Conservation (phyloP, 345 rosid species). For the Hibiscus tridactylites region DNA sequence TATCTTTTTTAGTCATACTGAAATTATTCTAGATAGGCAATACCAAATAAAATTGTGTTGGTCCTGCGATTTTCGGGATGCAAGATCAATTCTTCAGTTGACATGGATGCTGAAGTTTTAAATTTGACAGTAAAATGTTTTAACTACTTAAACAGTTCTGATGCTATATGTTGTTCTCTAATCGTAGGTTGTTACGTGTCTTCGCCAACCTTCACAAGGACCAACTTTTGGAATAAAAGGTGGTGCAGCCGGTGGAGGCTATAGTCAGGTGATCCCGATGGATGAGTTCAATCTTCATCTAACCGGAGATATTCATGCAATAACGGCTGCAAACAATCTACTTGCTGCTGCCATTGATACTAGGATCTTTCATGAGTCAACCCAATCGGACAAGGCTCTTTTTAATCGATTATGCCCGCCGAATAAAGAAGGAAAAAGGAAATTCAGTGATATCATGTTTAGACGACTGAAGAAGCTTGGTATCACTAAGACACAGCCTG, state of each 20-base stretch:
- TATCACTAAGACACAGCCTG: constrained; percentile 69
- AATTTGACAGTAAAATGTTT: background rate
- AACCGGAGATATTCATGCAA: constrained; percentile 98
- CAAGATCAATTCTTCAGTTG: background rate
- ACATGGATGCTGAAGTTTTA: background rate
- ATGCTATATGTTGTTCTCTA: constrained; percentile 6
- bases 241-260: constrained; percentile 99
- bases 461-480: constrained; percentile 82
- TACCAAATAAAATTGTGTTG: background rate
- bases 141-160: background rate
- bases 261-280: constrained; percentile 98
- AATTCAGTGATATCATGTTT: constrained; percentile 76
- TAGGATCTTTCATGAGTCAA: constrained; percentile 85
- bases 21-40: background rate
- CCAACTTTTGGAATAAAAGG: constrained; percentile 99
- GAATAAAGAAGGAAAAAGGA: constrained; percentile 80
- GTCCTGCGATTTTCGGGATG: background rate
- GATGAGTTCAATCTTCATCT: constrained; percentile 98
- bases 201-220: constrained; percentile 99
- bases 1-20: constrained; percentile 5
- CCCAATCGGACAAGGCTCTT: constrained; percentile 93
- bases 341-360: constrained; percentile 99
- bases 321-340: constrained; percentile 97
- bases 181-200: constrained; percentile 81
- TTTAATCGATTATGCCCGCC: constrained; percentile 77